Evolutionary conservation across 805 yeast species (phyloP), one percentile per base, ranked within the genome.

Genomic region (Kluyveromyces aestuarii): DNA sequence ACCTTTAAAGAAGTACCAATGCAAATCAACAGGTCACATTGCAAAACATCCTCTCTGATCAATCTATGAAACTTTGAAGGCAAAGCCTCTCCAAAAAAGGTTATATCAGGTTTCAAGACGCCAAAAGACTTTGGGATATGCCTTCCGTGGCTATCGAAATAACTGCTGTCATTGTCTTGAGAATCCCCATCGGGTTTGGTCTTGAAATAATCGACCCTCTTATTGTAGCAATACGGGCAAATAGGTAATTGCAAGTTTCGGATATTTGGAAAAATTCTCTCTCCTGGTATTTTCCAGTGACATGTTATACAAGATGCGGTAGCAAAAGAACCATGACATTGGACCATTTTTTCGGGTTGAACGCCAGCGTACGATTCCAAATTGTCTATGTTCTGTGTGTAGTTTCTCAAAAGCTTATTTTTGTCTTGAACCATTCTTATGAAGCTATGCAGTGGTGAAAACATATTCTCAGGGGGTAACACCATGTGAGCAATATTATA

Each of bases 251-350:
- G 77, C 45, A 77, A 72, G 2, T 68, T 67, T 54, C 82, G 70
- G 39, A 89, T 80, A 47, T 76, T 77, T 13, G 74, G 74, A 58
- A 72, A 86, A 2, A 89, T 72, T 25, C 73, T 72, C 45, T 75
- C 77, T 16, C 96, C 96, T 1, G 78, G 76, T 7, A 81, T 78
- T 59, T 74, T 70, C 61, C 76, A 76, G 45, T 77, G 74, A 63
- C 97, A 89, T 2, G 90, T 81, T 36, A 81, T 73, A 61, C 97
- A 89, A 2, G 89, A 79, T 8, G 96, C 96, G 0, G 79, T 76
- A 0, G 95, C 96, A 66, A 89, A 89, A 2, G 95, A 86, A 1
- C 96, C 96, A 66, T 89, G 96, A 61, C 96, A 89, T 66, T 88
- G 96, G 21, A 89, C 84, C 53, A 85, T 63, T 56, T 80, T 81